A percentile compares a stretch with the other conserved stretches of the same genome.
phyloP scores from a whole-genome alignment of 805 yeast species.

The Henningerozyma blattae region DNA sequence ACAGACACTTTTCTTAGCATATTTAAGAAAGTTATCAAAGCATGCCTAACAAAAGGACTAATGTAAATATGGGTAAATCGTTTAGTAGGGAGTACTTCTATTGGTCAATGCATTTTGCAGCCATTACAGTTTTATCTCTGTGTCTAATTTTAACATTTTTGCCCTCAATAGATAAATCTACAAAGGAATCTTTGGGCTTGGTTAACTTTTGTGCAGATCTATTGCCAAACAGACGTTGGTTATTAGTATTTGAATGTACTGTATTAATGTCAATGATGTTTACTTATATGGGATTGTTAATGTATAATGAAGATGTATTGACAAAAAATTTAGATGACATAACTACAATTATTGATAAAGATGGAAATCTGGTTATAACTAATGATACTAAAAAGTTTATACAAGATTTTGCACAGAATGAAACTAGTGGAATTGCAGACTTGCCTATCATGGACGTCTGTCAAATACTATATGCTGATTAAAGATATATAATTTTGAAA shows the following conservation, averaged over 20 bases:
- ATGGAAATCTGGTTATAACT: conserved; percentile 28
- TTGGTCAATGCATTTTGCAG: conserved; percentile 66
- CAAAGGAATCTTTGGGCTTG: neutral
- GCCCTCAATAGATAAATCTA: conserved; percentile 30
- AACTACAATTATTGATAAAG: conserved; percentile 59
- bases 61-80: too few species aligned
- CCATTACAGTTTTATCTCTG: conserved; percentile 39
- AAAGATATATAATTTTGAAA: neutral
- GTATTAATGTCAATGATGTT: conserved; percentile 61
- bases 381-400: conserved; percentile 9
- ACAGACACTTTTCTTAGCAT: too few species aligned
- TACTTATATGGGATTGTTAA: conserved; percentile 54
- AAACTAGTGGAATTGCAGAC: conserved; percentile 83
- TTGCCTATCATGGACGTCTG: conserved; percentile 63
- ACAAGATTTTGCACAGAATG: conserved; percentile 33
- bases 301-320: conserved; percentile 66
- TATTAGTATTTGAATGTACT: conserved; percentile 62
- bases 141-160: conserved; percentile 67
- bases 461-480: conserved; percentile 39
- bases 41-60: too few species aligned
- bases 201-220: conserved; percentile 26
- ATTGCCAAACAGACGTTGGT: conserved; percentile 92
- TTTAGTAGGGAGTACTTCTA: conserved; percentile 60
- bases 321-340: conserved; percentile 48
- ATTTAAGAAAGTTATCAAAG: too few species aligned